These are phyloP conservation scores for Spergularia marina DNA, from an alignment of 148 eudicot genomes.

Conservation along the genomic window DNA sequence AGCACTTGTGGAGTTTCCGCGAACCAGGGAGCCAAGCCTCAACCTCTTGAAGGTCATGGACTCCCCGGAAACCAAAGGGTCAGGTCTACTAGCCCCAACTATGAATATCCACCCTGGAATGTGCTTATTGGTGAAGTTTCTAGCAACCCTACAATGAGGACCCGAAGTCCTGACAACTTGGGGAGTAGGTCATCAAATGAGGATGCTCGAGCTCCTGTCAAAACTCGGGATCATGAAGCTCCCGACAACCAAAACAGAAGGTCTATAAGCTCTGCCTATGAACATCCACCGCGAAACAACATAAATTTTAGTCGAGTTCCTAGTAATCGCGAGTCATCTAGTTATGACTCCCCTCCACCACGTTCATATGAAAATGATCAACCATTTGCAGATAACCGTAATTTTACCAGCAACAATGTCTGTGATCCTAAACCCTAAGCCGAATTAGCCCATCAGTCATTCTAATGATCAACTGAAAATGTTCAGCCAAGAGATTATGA, in stretches of 20 bases:
- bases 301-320: no score
- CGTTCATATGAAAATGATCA: no score
- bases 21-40: no score
- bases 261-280: not conserved
- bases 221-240: not conserved
- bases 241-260: not conserved
- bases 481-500: slow-evolving; percentile 10
- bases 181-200: slow-evolving; percentile 7
- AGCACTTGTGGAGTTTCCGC: no score
- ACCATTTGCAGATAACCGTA: no score
- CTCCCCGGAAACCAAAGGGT: slow-evolving; percentile 7
- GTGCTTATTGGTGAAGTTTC: not conserved
- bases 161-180: not conserved
- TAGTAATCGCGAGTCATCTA: no score
- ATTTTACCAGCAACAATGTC: no score
- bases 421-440: not conserved
- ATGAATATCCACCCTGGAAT: slow-evolving; percentile 18
- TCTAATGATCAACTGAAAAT: not conserved
- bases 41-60: not conserved
- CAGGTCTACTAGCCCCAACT: slow-evolving; percentile 15
- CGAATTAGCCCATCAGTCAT: not conserved
- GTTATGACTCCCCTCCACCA: no score
- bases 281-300: no score
- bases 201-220: not conserved
- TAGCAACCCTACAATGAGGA: not conserved